Conservation (phyloP, 176 grass and related monocot species). For the Guadua angustifolia region DNA sequence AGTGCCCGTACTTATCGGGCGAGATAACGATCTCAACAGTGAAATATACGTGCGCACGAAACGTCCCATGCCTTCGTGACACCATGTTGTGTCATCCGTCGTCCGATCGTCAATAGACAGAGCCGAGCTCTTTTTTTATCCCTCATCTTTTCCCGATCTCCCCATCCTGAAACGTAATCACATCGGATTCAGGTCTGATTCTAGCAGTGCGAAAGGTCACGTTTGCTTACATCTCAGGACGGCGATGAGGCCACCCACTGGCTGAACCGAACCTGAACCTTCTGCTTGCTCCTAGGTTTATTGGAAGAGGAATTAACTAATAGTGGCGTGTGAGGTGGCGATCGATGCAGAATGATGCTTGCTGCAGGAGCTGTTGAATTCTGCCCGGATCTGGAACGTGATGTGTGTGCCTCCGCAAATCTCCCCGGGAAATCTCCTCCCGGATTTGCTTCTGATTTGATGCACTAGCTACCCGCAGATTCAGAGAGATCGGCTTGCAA, state of each 20-base stretch:
- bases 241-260: background rate
- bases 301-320: background rate
- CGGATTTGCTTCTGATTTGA: slow-evolving; percentile 56
- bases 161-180: slow-evolving; percentile 23
- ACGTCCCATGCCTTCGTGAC: slow-evolving; percentile 8
- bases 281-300: slow-evolving; percentile 43
- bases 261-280: background rate
- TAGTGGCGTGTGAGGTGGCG: background rate
- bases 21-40: slow-evolving; percentile 47
- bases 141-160: background rate
- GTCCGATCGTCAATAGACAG: background rate
- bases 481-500: slow-evolving; percentile 31
- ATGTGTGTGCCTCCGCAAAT: slow-evolving; percentile 31
- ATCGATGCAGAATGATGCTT: background rate
- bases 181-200: background rate
- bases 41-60: background rate
- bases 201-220: no score
- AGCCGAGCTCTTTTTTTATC: background rate
- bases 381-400: slow-evolving; percentile 18
- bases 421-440: background rate
- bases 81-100: slow-evolving; percentile 29
- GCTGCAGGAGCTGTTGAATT: background rate
- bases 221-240: background rate
- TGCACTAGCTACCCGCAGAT: slow-evolving; percentile 27
- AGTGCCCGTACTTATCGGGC: slow-evolving; percentile 49